Conservation (phyloP, 176 grass and related monocot species). For the Tuctoria greenei region DNA sequence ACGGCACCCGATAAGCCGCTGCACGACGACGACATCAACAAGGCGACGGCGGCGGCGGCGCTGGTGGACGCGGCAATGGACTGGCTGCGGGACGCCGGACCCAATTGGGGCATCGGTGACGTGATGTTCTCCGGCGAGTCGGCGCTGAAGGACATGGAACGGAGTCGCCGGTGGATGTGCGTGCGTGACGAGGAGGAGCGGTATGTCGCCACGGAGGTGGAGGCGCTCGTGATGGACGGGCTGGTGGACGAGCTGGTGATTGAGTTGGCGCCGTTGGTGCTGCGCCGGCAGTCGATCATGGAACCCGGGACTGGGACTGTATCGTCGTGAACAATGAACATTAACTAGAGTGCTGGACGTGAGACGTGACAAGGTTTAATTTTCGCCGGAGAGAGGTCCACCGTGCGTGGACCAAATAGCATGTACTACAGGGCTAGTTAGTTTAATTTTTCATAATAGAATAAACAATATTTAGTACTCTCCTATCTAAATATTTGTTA, state of each 20-base stretch:
- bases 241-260: conserved; percentile 35
- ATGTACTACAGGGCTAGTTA: not conserved
- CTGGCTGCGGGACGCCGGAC: conserved; percentile 46
- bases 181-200: conserved; percentile 20
- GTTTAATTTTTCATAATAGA: not conserved
- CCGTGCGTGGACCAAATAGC: not conserved
- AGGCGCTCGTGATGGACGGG: not conserved
- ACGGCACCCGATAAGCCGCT: not conserved
- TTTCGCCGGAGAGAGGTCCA: not conserved
- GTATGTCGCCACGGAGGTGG: conserved; percentile 22
- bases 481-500: too few relatives aligned
- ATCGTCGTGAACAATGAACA: not conserved
- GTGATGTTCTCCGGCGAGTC: conserved; percentile 28
- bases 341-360: conserved; percentile 33
- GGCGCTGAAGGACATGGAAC: conserved; percentile 67
- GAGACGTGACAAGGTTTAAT: conserved; percentile 16
- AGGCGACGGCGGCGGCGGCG: not conserved
- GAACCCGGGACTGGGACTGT: not conserved
- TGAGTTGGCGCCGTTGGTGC: not conserved
- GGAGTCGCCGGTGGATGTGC: conserved; percentile 35
- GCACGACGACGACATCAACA: not conserved
- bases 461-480: too few relatives aligned
- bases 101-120: conserved; percentile 47
- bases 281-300: not conserved
- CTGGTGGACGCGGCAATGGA: conserved; percentile 30